Evolutionary conservation across 208 protist species (phyloP).

Genomic region (Ichthyophonus hoferi): DNA sequence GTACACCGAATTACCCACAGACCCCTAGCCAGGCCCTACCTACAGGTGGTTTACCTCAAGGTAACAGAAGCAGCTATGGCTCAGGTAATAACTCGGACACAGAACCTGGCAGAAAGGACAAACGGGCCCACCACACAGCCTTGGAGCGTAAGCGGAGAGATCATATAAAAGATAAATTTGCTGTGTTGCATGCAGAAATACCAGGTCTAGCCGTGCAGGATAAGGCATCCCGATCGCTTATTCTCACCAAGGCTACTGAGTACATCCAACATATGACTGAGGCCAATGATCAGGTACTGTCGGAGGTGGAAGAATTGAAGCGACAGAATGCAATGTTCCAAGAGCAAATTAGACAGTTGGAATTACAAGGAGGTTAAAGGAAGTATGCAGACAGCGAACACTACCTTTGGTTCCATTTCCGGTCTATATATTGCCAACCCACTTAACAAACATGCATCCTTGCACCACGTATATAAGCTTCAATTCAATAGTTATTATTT

Average conservation of each 20-base stretch:
- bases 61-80: too few relatives aligned
- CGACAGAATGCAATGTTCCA: background rate
- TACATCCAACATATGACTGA: background rate
- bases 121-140: slow-evolving; percentile 22
- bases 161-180: slow-evolving; percentile 33
- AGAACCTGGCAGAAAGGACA: background rate
- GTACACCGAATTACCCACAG: too few relatives aligned
- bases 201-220: background rate
- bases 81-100: too few relatives aligned
- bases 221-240: slow-evolving; percentile 3
- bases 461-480: too few relatives aligned
- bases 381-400: too few relatives aligned
- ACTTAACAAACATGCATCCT: too few relatives aligned
- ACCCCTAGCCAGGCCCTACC: too few relatives aligned
- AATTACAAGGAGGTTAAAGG: background rate
- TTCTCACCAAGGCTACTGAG: slow-evolving; percentile 17
- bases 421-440: too few relatives aligned
- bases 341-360: background rate
- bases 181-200: slow-evolving; percentile 12
- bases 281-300: background rate
- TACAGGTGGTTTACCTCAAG: too few relatives aligned
- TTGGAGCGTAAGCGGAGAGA: slow-evolving; percentile 5
- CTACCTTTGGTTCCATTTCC: too few relatives aligned
- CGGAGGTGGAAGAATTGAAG: background rate
- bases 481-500: too few relatives aligned